phyloP scores from a whole-genome alignment of 495 filamentous ascomycete species.

The Staphylotrichum tortipilum region DNA sequence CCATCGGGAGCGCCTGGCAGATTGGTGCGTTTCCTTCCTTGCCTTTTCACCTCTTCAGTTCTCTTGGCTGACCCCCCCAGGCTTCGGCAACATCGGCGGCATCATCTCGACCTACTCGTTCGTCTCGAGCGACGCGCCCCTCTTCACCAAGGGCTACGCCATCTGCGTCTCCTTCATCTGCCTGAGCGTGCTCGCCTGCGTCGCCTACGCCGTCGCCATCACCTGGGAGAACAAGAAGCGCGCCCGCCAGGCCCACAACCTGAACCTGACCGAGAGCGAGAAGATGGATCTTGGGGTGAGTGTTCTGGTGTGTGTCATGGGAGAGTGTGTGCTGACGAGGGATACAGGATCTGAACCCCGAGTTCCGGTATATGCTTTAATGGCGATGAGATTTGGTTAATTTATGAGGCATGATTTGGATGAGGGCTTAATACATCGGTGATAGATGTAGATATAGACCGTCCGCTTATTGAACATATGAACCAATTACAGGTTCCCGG shows the following conservation, averaged over 20 bases:
- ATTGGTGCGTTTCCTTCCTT: slow-evolving; percentile 36
- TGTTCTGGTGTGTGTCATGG: neutral
- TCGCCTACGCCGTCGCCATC: slow-evolving; percentile 52
- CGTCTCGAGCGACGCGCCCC: slow-evolving; percentile 57
- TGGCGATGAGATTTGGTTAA: neutral
- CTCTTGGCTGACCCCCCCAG: neutral
- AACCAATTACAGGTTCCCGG: too few relatives aligned
- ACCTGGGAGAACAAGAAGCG: slow-evolving; percentile 58
- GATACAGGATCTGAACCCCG: slow-evolving; percentile 50
- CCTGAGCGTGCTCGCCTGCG: slow-evolving; percentile 53
- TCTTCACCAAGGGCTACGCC: slow-evolving; percentile 64
- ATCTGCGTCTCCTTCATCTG: slow-evolving; percentile 70
- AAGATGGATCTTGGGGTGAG: slow-evolving; percentile 57
- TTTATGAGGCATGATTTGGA: neutral
- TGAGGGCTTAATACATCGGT: neutral
- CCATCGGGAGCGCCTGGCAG: slow-evolving; percentile 82
- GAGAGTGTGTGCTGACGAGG: neutral
- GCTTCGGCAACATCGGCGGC: slow-evolving; percentile 90
- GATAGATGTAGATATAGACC: neutral
- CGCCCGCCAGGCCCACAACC: slow-evolving; percentile 40
- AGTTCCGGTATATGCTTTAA: slow-evolving; percentile 49
- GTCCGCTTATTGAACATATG: too few relatives aligned
- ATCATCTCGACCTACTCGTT: slow-evolving; percentile 88
- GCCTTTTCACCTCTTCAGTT: neutral
- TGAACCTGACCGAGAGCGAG: slow-evolving; percentile 60